Evolutionary conservation across 2,329 filamentous ascomycete species (phyloP), one percentile per base, ranked within the genome.

Genomic region (Pseudocercospora pini-densiflorae): DNA sequence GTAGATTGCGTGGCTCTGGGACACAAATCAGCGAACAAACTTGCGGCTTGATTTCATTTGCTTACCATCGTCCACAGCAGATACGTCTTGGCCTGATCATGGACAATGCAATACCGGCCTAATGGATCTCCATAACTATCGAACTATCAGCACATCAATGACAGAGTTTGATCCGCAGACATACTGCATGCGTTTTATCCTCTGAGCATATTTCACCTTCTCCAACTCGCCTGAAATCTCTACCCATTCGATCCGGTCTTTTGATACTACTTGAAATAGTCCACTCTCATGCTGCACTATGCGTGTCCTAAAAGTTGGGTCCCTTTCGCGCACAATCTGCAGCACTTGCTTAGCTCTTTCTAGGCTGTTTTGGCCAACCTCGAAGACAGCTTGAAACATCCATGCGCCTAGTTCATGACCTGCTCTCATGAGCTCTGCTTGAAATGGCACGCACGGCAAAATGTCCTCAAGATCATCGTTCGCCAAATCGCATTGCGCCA

Each of bases 301-400:
- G 5, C 8, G 8, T 19, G 51, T 54, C 24, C 51, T 23, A 10
- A 54, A 54, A 1, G 24, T 54, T 5, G 51, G 51, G 10, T 54
- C 51, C 23, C 51, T 16, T 5, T 54, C 51, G 10, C 51, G 51
- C 21, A 54, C 51, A 29, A 54, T 54, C 5, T 23, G 19, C 21
- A 54, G 51, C 51, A 54, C 51, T 19, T 29, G 51, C 23, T 29
- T 54, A 1, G 51, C 51, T 54, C 51, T 19, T 14, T 54, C 51
- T 9, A 54, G 23, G 24, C 51, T 54, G 51, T 54, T 29, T 24
- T 23, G 51, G 1, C 51, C 51, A 24, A 54, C 23, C 5, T 54
- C 51, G 12, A 54, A 54, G n/a, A 54, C 51, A 29, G 24, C 51
- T 24, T 54, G 24, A 19, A 54, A 54, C 51, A 54, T 23, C 51